Conservation (phyloP, 495 filamentous ascomycete genomes). For the Clavariopsis aquatica region DNA sequence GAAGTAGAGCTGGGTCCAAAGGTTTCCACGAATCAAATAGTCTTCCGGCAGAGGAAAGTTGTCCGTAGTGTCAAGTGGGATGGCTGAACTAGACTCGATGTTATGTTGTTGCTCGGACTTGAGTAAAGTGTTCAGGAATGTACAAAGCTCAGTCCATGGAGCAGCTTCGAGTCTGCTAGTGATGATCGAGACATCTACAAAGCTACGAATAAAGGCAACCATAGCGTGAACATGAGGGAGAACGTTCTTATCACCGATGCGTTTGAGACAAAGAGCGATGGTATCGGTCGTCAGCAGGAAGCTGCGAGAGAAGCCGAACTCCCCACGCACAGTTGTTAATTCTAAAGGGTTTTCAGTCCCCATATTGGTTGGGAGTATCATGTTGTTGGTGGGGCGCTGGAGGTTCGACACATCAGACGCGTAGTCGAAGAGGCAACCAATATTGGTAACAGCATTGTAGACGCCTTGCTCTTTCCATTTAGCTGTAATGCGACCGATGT, state of each 20-base stretch:
- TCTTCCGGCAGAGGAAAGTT: constrained; percentile 73
- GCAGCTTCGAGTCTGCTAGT: constrained; percentile 53
- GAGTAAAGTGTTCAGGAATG: constrained; percentile 65
- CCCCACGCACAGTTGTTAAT: no score
- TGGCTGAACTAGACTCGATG: constrained; percentile 13
- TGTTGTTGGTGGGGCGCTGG: no score
- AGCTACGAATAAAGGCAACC: constrained; percentile 47
- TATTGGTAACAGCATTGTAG: constrained; percentile 52
- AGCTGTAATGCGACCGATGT: constrained; percentile 56
- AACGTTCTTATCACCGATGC: constrained; percentile 22
- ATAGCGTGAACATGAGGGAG: constrained; percentile 18
- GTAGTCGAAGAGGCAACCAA: constrained; percentile 58
- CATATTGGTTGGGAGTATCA: no score
- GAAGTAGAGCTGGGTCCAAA: constrained; percentile 70
- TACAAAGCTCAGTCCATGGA: constrained; percentile 66
- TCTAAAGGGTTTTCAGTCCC: no score
- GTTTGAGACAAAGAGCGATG: neutral
- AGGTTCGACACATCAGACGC: constrained; percentile 39
- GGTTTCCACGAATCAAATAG: constrained; percentile 72
- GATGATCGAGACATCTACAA: constrained; percentile 52
- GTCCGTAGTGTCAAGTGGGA: constrained; percentile 23
- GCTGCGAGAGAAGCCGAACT: no score
- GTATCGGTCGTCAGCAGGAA: neutral
- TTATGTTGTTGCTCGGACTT: constrained; percentile 46
- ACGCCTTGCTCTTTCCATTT: constrained; percentile 65